Conservation (phyloP, 257 asterid species). For the Nyctanthes arbortristis region DNA sequence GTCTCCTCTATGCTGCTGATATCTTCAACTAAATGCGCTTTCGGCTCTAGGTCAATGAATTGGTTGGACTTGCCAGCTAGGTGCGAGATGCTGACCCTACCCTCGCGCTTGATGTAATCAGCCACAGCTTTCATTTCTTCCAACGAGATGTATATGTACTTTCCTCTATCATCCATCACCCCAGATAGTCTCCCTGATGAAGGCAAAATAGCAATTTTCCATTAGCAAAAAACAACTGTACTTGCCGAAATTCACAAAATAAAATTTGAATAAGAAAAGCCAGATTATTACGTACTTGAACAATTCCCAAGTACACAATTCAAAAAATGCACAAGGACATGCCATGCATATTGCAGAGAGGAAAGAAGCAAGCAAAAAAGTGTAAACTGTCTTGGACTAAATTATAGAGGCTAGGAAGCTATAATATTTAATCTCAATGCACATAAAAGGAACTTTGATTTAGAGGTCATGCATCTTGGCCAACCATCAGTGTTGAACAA, state of each 20-base stretch:
- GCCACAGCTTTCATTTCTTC: constrained; percentile 98
- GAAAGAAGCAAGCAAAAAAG: too few relatives aligned
- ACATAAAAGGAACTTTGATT: not conserved
- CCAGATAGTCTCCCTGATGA: constrained; percentile 86
- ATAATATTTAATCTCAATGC: not conserved
- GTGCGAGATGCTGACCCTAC: constrained; percentile 92
- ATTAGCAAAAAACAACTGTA: not conserved
- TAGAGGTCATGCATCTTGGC: not conserved
- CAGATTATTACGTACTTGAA: not conserved
- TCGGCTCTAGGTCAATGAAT: constrained; percentile 92
- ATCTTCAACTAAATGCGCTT: constrained; percentile 59
- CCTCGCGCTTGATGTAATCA: constrained; percentile 89
- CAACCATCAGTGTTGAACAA: not conserved
- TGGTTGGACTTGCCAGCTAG: constrained; percentile 96
- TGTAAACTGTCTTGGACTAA: too few relatives aligned
- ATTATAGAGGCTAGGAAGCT: not conserved
- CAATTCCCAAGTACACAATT: not conserved
- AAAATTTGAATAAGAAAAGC: not conserved
- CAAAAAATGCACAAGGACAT: constrained; percentile 9
- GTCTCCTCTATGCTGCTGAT: constrained; percentile 56
- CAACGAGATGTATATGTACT: constrained; percentile 81
- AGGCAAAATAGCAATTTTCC: constrained; percentile 2
- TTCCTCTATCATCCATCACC: constrained; percentile 98
- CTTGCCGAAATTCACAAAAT: not conserved
- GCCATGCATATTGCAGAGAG: too few relatives aligned